Evolutionary conservation across 139 green algal genomes (phyloP).

Genomic region (Chlamydomonas asymmetrica): DNA sequence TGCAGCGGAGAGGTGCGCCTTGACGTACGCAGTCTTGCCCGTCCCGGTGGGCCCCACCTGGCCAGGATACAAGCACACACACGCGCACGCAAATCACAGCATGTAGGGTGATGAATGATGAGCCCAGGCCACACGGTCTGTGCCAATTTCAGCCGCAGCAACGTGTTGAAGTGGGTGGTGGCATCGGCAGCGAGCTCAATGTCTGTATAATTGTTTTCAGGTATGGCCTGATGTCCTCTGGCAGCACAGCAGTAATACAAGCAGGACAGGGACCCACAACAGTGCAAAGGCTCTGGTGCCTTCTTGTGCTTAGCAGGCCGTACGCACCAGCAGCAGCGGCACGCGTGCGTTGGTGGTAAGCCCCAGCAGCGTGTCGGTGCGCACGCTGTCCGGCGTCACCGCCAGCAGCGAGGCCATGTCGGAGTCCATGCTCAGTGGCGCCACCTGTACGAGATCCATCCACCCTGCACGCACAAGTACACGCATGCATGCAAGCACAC

Average conservation of each 20-base stretch:
- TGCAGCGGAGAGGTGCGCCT: conserved; percentile 41
- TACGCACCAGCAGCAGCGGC: conserved; percentile 56
- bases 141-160: too few species aligned
- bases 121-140: too few species aligned
- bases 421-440: conserved; percentile 28
- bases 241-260: too few species aligned
- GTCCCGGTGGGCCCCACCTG: conserved; percentile 60
- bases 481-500: too few species aligned
- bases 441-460: conserved; percentile 44
- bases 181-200: too few species aligned
- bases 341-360: conserved; percentile 23
- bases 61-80: conserved; percentile 35
- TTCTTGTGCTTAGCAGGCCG: too few species aligned
- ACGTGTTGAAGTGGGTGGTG: neutral
- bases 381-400: conserved; percentile 59
- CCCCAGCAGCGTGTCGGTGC: conserved; percentile 63
- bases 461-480: conserved; percentile 38
- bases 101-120: too few species aligned
- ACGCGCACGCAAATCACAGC: too few species aligned
- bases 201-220: too few species aligned
- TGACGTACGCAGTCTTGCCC: conserved; percentile 67
- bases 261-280: too few species aligned
- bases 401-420: conserved; percentile 67
- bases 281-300: too few species aligned
- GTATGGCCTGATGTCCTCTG: too few species aligned